A percentile compares a stretch with the other conserved stretches of the same genome.
Conservation (phyloP, 2,329 filamentous ascomycete species). For the Epichloe sp. region DNA sequence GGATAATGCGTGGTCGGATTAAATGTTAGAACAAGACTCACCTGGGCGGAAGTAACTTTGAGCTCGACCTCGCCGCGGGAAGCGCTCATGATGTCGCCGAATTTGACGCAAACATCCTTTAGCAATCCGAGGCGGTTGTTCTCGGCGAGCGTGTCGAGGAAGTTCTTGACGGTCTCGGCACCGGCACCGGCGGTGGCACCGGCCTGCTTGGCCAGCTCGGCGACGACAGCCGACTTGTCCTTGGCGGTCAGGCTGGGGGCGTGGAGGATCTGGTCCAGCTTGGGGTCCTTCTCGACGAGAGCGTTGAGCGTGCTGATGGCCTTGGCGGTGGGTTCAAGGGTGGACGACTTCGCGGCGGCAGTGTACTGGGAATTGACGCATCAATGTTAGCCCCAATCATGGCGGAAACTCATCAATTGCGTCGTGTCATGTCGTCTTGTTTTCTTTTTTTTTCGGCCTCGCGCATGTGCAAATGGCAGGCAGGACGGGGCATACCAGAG, state of each 20-base stretch:
- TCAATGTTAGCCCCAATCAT: neutral
- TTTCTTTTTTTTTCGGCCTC: neutral
- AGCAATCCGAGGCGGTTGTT: slow-evolving; percentile 90
- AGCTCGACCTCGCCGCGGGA: slow-evolving; percentile 88
- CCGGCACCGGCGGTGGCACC: slow-evolving; percentile 51
- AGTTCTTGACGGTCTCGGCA: slow-evolving; percentile 85
- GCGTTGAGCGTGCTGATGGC: slow-evolving; percentile 58
- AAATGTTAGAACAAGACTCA: slow-evolving; percentile 40
- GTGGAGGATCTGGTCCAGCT: slow-evolving; percentile 62
- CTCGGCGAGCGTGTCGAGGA: slow-evolving; percentile 78
- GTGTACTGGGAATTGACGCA: slow-evolving; percentile 61
- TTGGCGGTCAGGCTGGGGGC: slow-evolving; percentile 64
- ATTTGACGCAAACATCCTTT: slow-evolving; percentile 75
- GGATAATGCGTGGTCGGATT: neutral
- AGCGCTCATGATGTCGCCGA: slow-evolving; percentile 74
- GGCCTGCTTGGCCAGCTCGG: slow-evolving; percentile 76
- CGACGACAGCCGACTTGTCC: slow-evolving; percentile 79
- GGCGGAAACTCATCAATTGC: neutral
- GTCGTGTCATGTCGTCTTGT: neutral
- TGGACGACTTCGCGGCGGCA: slow-evolving; percentile 75
- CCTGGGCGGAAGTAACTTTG: slow-evolving; percentile 77
- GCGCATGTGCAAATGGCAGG: neutral
- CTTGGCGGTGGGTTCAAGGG: slow-evolving; percentile 75
- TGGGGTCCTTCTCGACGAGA: slow-evolving; percentile 69
- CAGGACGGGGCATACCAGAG: slow-evolving; percentile 61